phyloP scores from a whole-genome alignment of 2,329 filamentous ascomycete species.

The Clonostachys sp. region DNA sequence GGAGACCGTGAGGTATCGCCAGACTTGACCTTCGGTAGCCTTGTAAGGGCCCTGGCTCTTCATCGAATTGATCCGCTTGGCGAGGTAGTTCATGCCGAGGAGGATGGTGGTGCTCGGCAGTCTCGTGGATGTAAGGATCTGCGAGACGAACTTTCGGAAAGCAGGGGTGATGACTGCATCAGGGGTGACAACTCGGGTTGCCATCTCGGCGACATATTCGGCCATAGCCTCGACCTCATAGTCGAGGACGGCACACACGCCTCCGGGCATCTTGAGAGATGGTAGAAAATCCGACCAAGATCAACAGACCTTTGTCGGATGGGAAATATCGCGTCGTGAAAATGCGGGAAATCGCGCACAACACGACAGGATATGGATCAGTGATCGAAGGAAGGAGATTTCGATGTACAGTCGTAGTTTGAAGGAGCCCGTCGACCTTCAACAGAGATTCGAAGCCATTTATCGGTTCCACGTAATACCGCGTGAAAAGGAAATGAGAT shows the following conservation, averaged over 20 bases:
- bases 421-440: slow-evolving; percentile 1
- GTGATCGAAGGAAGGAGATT: no score
- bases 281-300: slow-evolving; percentile 29
- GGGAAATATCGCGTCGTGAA: background rate
- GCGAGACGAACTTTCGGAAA: slow-evolving; percentile 88
- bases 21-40: slow-evolving; percentile 67
- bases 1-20: slow-evolving; percentile 81
- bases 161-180: slow-evolving; percentile 55
- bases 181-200: slow-evolving; percentile 54
- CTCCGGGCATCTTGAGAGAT: slow-evolving; percentile 61
- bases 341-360: slow-evolving; percentile 1
- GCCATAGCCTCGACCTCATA: slow-evolving; percentile 97
- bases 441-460: slow-evolving; percentile 23
- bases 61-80: slow-evolving; percentile 75
- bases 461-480: slow-evolving; percentile 7
- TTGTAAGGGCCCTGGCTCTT: slow-evolving; percentile 50
- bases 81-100: slow-evolving; percentile 84
- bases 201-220: slow-evolving; percentile 90
- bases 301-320: slow-evolving; percentile 28
- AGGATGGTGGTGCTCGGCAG: slow-evolving; percentile 89
- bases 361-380: slow-evolving; percentile 3
- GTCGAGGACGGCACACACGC: slow-evolving; percentile 89
- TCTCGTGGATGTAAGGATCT: slow-evolving; percentile 85
- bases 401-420: background rate
- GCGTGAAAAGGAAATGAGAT: no score